Percentiles rank a stretch among this genome's conserved stretches.
Conservation (phyloP, 2,329 filamentous ascomycete genomes). For the Stagonosporopsis vannaccii region DNA sequence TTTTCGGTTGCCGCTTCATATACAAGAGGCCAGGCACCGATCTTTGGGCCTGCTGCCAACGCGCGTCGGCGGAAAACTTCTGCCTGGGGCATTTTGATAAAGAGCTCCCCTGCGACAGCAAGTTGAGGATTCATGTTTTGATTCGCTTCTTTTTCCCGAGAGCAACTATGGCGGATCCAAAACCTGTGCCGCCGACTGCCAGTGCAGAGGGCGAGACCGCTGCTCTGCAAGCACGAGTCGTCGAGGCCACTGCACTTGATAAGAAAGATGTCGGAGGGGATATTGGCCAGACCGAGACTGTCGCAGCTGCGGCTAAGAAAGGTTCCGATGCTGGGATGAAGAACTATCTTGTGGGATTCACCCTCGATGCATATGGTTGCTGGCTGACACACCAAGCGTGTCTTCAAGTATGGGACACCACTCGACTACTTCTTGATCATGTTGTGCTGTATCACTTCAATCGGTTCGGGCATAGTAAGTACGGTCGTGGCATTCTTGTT, state of each 20-base stretch:
- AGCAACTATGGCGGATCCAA: not conserved
- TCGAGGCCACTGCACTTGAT: not conserved
- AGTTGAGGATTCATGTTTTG: too few species aligned
- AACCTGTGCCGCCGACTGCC: not conserved
- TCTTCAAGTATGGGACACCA: constrained; percentile 43
- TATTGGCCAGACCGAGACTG: too few species aligned
- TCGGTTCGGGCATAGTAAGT: constrained; percentile 41
- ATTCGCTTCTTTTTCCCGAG: too few species aligned
- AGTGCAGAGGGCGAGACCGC: not conserved
- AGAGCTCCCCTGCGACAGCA: too few species aligned
- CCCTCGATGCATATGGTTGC: not conserved
- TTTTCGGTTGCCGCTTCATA: too few species aligned
- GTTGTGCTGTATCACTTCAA: constrained; percentile 38
- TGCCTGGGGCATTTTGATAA: too few species aligned
- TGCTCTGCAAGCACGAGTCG: not conserved
- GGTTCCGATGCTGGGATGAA: not conserved
- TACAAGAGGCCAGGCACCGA: too few species aligned
- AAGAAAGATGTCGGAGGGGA: not conserved
- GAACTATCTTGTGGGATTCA: not conserved
- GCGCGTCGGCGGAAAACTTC: too few species aligned
- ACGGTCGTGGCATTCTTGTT: not conserved
- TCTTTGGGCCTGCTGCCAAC: too few species aligned
- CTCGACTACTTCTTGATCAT: constrained; percentile 42
- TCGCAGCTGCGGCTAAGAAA: not conserved
- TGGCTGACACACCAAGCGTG: constrained; percentile 29